These are phyloP conservation scores for Taiozyma sp. DNA, from an alignment of 1,139 yeast species.

Conservation along the genomic window DNA sequence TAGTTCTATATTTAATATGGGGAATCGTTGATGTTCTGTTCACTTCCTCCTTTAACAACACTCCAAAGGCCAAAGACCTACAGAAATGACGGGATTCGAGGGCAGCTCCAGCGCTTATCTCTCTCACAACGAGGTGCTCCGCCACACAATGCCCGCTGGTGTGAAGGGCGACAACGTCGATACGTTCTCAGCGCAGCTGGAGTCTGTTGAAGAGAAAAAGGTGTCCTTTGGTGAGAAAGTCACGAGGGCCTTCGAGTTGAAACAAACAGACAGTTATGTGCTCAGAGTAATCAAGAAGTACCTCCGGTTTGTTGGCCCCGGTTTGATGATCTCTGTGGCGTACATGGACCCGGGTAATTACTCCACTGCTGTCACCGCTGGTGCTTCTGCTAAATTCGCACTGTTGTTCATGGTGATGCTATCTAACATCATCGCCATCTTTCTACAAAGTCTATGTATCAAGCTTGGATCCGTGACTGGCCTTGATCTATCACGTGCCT, in stretches of 20 bases:
- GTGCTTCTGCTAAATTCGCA: conserved; percentile 60
- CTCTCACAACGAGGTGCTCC: not conserved
- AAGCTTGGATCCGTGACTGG: conserved; percentile 82
- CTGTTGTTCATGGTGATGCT: conserved; percentile 60
- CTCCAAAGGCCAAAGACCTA: no score
- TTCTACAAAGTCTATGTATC: conserved; percentile 65
- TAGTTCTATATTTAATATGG: no score
- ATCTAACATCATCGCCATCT: conserved; percentile 68
- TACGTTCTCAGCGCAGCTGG: no score
- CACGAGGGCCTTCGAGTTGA: not conserved
- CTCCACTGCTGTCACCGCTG: conserved; percentile 74
- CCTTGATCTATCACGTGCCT: conserved; percentile 64
- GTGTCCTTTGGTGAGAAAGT: not conserved
- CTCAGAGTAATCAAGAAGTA: conserved; percentile 38
- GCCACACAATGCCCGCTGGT: not conserved
- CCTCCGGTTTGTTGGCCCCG: conserved; percentile 67
- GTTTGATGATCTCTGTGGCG: conserved; percentile 70
- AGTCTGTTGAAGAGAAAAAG: not conserved
- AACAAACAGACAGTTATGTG: not conserved
- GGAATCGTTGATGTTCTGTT: no score
- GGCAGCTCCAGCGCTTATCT: not conserved
- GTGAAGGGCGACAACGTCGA: not conserved
- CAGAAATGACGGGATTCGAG: not conserved
- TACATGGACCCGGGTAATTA: conserved; percentile 87
- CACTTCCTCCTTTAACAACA: no score